phyloP scores from a whole-genome alignment of 345 rosid species.

The Hirschfeldia incana region DNA sequence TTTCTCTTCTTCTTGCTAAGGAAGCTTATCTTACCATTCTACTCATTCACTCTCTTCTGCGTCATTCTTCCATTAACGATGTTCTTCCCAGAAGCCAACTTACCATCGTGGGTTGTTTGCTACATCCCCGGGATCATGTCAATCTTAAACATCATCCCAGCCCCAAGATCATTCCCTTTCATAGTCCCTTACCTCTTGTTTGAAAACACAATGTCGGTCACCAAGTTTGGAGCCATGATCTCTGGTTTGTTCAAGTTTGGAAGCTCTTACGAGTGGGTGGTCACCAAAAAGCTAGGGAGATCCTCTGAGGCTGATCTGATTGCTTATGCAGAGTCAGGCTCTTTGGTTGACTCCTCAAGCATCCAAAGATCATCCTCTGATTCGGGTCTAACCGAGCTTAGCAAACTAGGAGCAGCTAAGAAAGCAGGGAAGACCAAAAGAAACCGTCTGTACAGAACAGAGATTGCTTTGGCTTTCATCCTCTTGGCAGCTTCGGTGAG shows the following conservation, averaged over 20 bases:
- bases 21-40: constrained; percentile 88
- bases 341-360: constrained; percentile 38
- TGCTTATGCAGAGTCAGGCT: constrained; percentile 61
- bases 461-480: constrained; percentile 69
- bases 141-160: constrained; percentile 75
- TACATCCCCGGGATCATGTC: constrained; percentile 89
- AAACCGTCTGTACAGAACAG: constrained; percentile 71
- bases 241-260: constrained; percentile 81
- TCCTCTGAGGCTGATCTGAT: constrained; percentile 86
- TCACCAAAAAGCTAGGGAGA: constrained; percentile 87
- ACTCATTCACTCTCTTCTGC: constrained; percentile 95
- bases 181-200: constrained; percentile 91
- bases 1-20: constrained; percentile 83
- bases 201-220: constrained; percentile 96
- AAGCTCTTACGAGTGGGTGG: constrained; percentile 92
- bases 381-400: not conserved
- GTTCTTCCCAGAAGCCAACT: constrained; percentile 88
- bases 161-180: constrained; percentile 85
- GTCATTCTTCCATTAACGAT: constrained; percentile 85
- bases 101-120: constrained; percentile 93
- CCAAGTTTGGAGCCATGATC: constrained; percentile 96
- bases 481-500: constrained; percentile 67
- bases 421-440: constrained; percentile 49
- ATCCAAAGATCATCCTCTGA: constrained; percentile 65
- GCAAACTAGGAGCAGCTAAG: constrained; percentile 14